Conservation (phyloP, 2,329 filamentous ascomycete species). For the Achaetomium macrosporum region DNA sequence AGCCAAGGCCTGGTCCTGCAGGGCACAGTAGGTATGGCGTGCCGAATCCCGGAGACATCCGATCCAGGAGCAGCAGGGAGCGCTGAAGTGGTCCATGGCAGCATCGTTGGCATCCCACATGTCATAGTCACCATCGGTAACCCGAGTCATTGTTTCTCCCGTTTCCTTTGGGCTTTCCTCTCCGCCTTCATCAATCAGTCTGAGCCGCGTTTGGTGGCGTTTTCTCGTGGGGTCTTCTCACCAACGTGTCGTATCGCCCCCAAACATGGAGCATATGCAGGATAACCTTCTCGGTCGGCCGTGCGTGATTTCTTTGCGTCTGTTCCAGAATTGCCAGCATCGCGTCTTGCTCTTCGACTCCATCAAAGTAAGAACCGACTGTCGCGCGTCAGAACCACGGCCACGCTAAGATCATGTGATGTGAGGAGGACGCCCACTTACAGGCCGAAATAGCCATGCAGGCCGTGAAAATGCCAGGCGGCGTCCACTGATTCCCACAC, state of each 20-base stretch:
- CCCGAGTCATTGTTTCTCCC: not conserved
- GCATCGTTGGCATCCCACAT: no score
- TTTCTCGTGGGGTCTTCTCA: not conserved
- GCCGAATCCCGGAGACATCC: no score
- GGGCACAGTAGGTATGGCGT: no score
- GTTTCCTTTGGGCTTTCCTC: not conserved
- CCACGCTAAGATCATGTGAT: no score
- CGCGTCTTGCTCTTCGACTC: slow-evolving; percentile 2
- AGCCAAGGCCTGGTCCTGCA: no score
- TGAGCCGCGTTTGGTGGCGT: not conserved
- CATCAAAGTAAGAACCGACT: slow-evolving; percentile 10
- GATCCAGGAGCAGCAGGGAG: no score
- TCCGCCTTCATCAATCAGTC: not conserved
- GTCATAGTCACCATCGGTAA: no score
- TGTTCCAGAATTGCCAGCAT: slow-evolving; percentile 7
- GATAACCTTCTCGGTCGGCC: slow-evolving; percentile 5
- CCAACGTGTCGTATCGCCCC: not conserved
- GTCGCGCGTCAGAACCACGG: not conserved
- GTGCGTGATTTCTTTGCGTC: slow-evolving; percentile 7
- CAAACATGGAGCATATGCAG: slow-evolving; percentile 2
- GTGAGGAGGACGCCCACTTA: slow-evolving; percentile 27
- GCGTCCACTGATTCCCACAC: slow-evolving; percentile 48
- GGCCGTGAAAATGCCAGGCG: slow-evolving; percentile 51
- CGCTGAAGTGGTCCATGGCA: no score
- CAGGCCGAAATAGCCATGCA: slow-evolving; percentile 51